phyloP scores from a whole-genome alignment of 805 yeast species.

The Limtongozyma cylindracea region DNA sequence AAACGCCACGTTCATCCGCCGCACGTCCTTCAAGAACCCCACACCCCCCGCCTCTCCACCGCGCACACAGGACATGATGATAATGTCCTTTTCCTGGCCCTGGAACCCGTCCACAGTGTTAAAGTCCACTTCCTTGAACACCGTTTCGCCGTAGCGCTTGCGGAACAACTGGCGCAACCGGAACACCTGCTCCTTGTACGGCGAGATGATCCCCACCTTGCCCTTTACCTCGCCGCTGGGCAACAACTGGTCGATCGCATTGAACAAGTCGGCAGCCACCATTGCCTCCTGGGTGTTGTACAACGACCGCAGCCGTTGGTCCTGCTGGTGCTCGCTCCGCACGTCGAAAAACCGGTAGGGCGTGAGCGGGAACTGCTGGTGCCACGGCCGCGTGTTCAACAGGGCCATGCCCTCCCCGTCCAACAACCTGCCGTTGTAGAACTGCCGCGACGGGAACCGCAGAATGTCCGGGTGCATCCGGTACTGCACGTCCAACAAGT shows the following conservation, averaged over 20 bases:
- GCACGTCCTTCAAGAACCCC: conserved; percentile 73
- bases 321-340: conserved; percentile 32
- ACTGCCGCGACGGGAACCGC: conserved; percentile 61
- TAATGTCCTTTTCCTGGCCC: conserved; percentile 91
- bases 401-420: conserved; percentile 60
- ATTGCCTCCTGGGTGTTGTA: conserved; percentile 48
- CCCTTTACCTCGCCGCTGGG: conserved; percentile 35
- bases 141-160: conserved; percentile 31
- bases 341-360: conserved; percentile 70
- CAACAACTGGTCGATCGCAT: conserved; percentile 19
- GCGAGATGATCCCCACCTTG: conserved; percentile 76
- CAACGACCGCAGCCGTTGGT: conserved; percentile 39
- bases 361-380: conserved; percentile 20
- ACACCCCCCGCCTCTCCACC: conserved; percentile 45
- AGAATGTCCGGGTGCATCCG: conserved; percentile 96
- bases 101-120: conserved; percentile 96
- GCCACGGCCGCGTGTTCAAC: conserved; percentile 55
- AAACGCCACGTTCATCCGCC: conserved; percentile 93
- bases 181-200: conserved; percentile 72
- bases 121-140: conserved; percentile 51
- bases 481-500: conserved; percentile 72
- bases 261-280: conserved; percentile 41
- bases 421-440: conserved; percentile 43
- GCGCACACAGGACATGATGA: conserved; percentile 87
- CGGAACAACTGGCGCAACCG: conserved; percentile 30